Base-by-base conservation (phyloP, 495 filamentous ascomycete species). In the Aspergillus olivimuriae region DNA sequence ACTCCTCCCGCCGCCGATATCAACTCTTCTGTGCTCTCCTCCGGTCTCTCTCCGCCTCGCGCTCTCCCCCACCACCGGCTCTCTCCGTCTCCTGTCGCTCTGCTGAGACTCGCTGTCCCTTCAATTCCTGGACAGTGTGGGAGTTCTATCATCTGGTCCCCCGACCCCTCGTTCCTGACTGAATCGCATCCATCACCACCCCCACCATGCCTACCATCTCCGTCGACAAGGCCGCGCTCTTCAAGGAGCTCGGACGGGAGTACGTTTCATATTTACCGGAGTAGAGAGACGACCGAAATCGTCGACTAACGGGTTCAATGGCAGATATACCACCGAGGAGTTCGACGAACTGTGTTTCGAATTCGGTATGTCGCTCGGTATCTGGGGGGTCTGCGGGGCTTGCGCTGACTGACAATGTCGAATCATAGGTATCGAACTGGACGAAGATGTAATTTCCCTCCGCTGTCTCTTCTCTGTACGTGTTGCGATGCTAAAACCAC, bases 301-400 rank as follows among this genome's bases (percentile, higher is more conserved):
- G n/a, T n/a, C n/a, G n/a, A n/a, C n/a, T n/a, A n/a, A 22, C 19
- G 7, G 10, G 4, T 18, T 28, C 15, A 4, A 31, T 48, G 61
- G 24, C 30, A 90, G 86, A 20, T 95, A 89, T 62, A 95, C 90
- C 34, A 87, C 84, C 53, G 80, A 95, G 50, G 86, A 91, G 59
- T 97, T 99, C 61, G 91, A 98, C 58, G 84, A 94, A 58, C 72
- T 99, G 52, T 99, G 92, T 62, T 98, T 99, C 76, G 92, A 99
- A 52, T 99, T 95, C 62, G 92, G 89, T 82, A 66, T 52, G 74
- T 62, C 39, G 44, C 35, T 38, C 26, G 36, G 11, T 26, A 38
- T 28, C 16, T 24, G 19, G 18, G 47, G 11, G 40, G n/a, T n/a
- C 32, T 46, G 60, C 55, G 56, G 58, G 62, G 58, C 43, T 54